A percentile compares a stretch with the other conserved stretches of the same genome.
phyloP scores from a whole-genome alignment of 164 flowering plant genomes.

The Chloranthus sessilifolius region DNA sequence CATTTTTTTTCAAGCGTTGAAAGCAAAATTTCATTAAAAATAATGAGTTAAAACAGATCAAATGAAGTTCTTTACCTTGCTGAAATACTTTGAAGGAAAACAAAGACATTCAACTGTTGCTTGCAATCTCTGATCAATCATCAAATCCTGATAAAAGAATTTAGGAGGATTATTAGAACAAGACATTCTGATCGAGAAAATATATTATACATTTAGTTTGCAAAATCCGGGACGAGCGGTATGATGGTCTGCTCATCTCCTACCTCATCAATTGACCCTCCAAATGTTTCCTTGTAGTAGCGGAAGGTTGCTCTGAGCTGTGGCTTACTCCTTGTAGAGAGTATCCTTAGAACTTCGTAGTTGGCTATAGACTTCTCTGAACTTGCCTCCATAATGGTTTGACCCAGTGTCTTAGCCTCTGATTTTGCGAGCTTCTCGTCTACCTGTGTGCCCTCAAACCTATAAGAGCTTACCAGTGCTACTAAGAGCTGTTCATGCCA shows the following conservation, averaged over 20 bases:
- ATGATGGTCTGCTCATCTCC: not conserved
- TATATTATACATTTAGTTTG: no score
- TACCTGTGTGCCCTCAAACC: conserved; percentile 54
- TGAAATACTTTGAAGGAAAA: conserved; percentile 50
- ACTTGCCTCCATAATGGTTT: conserved; percentile 17
- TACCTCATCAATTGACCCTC: conserved; percentile 45
- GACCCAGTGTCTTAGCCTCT: conserved; percentile 51
- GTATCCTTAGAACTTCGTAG: conserved; percentile 60
- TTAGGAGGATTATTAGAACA: no score
- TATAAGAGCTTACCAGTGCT: conserved; percentile 32
- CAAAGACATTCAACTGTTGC: conserved; percentile 46
- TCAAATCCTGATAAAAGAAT: conserved; percentile 46
- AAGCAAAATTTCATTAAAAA: no score
- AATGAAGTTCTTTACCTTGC: conserved; percentile 33
- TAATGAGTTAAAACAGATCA: no score
- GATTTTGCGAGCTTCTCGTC: conserved; percentile 46
- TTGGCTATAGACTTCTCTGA: conserved; percentile 36
- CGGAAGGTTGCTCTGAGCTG: conserved; percentile 69
- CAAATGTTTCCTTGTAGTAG: conserved; percentile 40
- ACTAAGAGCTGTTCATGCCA: conserved; percentile 32
- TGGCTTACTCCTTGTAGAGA: conserved; percentile 63
- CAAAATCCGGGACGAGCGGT: no score
- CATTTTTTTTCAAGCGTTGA: no score
- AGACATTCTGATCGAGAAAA: no score
- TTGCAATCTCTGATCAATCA: conserved; percentile 24